A percentile compares a stretch with the other conserved stretches of the same genome.
Evolutionary conservation across 208 protist species (phyloP).

Genomic region (Kentomonas sorsogonicus): DNA sequence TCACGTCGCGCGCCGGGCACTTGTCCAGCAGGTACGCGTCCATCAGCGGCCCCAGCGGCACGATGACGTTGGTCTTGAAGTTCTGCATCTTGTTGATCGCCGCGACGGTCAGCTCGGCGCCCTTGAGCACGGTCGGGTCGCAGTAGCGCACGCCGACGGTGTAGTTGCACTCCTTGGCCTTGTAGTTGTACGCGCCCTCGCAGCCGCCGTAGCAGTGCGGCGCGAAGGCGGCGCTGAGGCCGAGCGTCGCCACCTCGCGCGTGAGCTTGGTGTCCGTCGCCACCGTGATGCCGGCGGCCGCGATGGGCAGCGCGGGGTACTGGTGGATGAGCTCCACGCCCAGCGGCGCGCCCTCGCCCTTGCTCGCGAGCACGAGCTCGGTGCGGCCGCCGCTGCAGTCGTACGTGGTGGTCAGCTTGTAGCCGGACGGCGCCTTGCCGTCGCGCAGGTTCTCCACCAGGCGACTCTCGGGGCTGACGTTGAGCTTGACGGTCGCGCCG

Average conservation of each 20-base stretch:
- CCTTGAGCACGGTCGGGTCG: conserved; percentile 19
- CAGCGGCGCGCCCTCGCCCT: conserved; percentile 32
- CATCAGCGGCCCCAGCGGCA: no score
- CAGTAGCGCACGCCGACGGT: conserved; percentile 50
- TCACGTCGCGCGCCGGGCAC: conserved; percentile 15
- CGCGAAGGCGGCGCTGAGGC: conserved; percentile 45
- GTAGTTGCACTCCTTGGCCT: conserved; percentile 61
- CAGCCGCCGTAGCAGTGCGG: conserved; percentile 55
- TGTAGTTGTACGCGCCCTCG: conserved; percentile 45
- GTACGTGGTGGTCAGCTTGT: conserved; percentile 43
- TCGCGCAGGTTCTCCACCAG: no score
- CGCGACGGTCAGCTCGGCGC: conserved; percentile 39
- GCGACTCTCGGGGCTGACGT: conserved; percentile 33
- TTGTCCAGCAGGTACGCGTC: no score
- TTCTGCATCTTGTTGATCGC: conserved; percentile 42
- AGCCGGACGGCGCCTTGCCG: conserved; percentile 17
- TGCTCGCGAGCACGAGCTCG: conserved; percentile 30
- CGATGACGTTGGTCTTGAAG: conserved; percentile 43
- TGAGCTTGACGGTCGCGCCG: conserved; percentile 46
- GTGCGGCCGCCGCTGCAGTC: conserved; percentile 49
- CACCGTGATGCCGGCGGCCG: conserved; percentile 41
- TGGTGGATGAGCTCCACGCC: conserved; percentile 46
- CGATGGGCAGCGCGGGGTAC: conserved; percentile 24
- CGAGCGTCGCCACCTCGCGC: conserved; percentile 45
- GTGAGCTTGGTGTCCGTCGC: conserved; percentile 76